Base-by-base conservation (phyloP, 2,329 filamentous ascomycete species). In the Arachnomyces sp. region DNA sequence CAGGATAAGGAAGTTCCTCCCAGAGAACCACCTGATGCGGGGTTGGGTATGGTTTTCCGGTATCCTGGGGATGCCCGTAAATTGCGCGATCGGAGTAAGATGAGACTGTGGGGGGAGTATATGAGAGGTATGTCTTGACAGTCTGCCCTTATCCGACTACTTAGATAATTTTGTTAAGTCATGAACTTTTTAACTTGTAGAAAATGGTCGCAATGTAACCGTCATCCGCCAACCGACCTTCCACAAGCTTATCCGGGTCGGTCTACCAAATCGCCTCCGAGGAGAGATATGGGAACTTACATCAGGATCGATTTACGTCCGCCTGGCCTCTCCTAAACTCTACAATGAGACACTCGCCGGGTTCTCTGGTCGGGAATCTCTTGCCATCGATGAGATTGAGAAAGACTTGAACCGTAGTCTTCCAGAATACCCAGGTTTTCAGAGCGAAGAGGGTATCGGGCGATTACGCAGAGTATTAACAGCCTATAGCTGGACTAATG, bases 381-480 rank as follows among this genome's bases (percentile, higher is more conserved):
- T 98, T 45, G 92, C 92, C 33, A 96, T 96, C 52, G 92, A 98
- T 60, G 92, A 98, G 71, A 98, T 98, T 49, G 92, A 98, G 60
- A 98, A 98, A 64, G 92, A 98, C 59, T 68, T 98, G 36, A 98
- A 98, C 63, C 80, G 92, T 50, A 95, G 89, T 71, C 68, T 98
- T 50, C 92, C 92, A 1, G 92, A 98, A 64, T 98, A 98, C 60
- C 87, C 92, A 13, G 92, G 92, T 1, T 98, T 95, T 57, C 92
- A 98, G 65, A 94, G 84, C 56, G 85, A 95, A 60, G 89, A 95
- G 55, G 92, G 92, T 12, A 98, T 98, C 49, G 86, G 82, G 33
- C 78, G 92, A 14, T 71, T 98, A 46, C 81, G 92, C 44, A 78
- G 90, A 43, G 92, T 98, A 29, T 73, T 98, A 40, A 96, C 90